A percentile compares a stretch with the other conserved stretches of the same genome.
These are phyloP conservation scores for Skeletonema marinoi DNA, from an alignment of 108 stramenopile species.

Conservation along the genomic window DNA sequence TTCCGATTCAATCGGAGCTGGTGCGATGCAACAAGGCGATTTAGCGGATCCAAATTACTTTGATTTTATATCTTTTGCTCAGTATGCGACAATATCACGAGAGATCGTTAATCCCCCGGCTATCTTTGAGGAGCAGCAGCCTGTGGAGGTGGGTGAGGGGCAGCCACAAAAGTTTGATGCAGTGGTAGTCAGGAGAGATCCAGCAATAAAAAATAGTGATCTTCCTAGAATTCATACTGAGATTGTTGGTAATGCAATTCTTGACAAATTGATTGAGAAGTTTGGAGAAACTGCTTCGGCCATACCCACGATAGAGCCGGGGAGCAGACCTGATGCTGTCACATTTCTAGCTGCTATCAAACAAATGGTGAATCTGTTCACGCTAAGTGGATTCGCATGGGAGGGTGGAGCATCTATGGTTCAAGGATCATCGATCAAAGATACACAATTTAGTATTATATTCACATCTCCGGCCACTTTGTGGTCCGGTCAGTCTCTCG, in stretches of 20 bases:
- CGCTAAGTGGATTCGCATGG: slow-evolving; percentile 79
- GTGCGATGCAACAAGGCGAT: slow-evolving; percentile 78
- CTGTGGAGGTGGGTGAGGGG: slow-evolving; percentile 57
- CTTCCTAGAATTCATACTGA: slow-evolving; percentile 48
- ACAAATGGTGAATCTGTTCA: slow-evolving; percentile 75
- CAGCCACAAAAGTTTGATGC: slow-evolving; percentile 61
- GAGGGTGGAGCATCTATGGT: slow-evolving; percentile 55
- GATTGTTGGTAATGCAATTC: slow-evolving; percentile 63
- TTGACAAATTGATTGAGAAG: slow-evolving; percentile 64
- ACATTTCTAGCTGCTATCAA: slow-evolving; percentile 47
- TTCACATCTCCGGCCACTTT: slow-evolving; percentile 73
- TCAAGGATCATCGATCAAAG: background rate
- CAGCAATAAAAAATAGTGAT: slow-evolving; percentile 52
- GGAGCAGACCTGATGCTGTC: slow-evolving; percentile 53
- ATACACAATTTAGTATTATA: slow-evolving; percentile 50
- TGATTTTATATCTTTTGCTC: slow-evolving; percentile 90
- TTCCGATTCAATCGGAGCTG: slow-evolving; percentile 56
- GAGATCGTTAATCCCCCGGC: slow-evolving; percentile 64
- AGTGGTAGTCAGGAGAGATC: slow-evolving; percentile 67
- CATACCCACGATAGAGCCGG: slow-evolving; percentile 53
- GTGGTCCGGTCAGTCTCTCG: slow-evolving; percentile 76
- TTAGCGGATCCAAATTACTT: slow-evolving; percentile 88
- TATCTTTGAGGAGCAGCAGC: slow-evolving; percentile 81
- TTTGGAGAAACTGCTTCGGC: slow-evolving; percentile 63
- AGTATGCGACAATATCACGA: slow-evolving; percentile 75